phyloP scores from a whole-genome alignment of 768 basidiomycete species.

The Russula sp. region DNA sequence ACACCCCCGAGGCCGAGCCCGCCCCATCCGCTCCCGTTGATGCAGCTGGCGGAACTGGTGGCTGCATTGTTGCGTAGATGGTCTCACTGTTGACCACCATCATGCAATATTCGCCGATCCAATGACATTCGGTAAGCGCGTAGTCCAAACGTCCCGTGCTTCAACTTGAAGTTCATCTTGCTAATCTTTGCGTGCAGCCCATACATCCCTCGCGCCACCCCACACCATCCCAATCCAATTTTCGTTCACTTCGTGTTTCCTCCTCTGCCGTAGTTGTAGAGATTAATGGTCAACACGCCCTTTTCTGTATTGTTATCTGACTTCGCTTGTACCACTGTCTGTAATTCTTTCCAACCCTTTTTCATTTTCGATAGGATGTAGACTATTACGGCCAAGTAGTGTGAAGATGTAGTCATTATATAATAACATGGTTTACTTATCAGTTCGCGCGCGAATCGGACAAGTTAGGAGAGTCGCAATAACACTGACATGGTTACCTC shows the following conservation, averaged over 20 bases:
- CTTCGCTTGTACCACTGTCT: not conserved
- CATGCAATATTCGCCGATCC: not conserved
- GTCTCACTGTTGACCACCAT: not conserved
- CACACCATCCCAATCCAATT: not conserved
- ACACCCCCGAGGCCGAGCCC: not conserved
- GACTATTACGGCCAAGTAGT: not conserved
- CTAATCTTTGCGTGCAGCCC: not conserved
- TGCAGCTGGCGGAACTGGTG: not conserved
- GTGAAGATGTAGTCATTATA: not conserved
- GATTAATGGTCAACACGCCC: slow-evolving; percentile 8
- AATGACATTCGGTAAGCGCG: not conserved
- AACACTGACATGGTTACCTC: too few relatives aligned
- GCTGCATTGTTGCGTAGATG: slow-evolving; percentile 5
- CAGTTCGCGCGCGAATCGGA: too few relatives aligned
- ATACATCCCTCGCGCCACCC: not conserved
- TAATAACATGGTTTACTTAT: not conserved
- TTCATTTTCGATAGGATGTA: not conserved
- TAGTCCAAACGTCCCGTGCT: not conserved
- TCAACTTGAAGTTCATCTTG: not conserved
- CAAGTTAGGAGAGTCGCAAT: too few relatives aligned
- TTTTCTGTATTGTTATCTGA: not conserved
- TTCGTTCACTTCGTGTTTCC: not conserved
- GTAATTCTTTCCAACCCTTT: not conserved
- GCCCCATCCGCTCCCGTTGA: slow-evolving; percentile 4
- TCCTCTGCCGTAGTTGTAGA: not conserved